Evolutionary conservation across 2,329 filamentous ascomycete species (phyloP).

Genomic region (Cladorrhinum sp.): DNA sequence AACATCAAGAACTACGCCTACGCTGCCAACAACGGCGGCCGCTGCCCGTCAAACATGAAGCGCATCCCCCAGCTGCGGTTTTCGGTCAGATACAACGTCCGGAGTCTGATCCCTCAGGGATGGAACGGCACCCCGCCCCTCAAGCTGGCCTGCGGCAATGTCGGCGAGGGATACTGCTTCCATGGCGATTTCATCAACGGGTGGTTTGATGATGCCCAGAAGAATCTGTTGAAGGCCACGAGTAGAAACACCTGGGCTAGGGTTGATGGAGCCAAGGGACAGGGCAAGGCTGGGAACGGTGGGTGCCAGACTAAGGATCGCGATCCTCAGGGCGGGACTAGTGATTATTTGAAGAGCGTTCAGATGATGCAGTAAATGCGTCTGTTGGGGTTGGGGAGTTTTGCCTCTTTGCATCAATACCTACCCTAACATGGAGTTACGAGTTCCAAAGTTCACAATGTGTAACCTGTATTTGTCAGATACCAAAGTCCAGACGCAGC

Average conservation of each 20-base stretch:
- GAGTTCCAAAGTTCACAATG: no score
- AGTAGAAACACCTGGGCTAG: constrained; percentile 31
- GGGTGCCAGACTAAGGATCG: constrained; percentile 40
- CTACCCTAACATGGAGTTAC: no score
- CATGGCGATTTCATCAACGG: constrained; percentile 44
- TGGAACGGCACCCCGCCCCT: constrained; percentile 44
- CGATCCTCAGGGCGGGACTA: constrained; percentile 36
- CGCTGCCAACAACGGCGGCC: constrained; percentile 23
- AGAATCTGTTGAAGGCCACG: constrained; percentile 38
- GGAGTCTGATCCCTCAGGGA: constrained; percentile 39
- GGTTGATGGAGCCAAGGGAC: constrained; percentile 35
- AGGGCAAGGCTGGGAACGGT: constrained; percentile 36
- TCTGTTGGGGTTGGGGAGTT: no score
- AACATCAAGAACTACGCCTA: constrained; percentile 29
- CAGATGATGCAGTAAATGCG: constrained; percentile 30
- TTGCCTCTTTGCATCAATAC: no score
- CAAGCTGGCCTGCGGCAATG: constrained; percentile 38
- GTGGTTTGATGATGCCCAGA: constrained; percentile 40
- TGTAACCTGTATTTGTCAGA: no score
- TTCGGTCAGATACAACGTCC: constrained; percentile 43
- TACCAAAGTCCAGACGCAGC: no score
- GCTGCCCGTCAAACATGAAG: constrained; percentile 40
- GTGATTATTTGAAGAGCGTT: constrained; percentile 42
- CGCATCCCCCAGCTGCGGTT: constrained; percentile 45
- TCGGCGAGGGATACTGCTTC: constrained; percentile 36